phyloP scores from a whole-genome alignment of 805 yeast species.

The Suhomyces pyralidae region DNA sequence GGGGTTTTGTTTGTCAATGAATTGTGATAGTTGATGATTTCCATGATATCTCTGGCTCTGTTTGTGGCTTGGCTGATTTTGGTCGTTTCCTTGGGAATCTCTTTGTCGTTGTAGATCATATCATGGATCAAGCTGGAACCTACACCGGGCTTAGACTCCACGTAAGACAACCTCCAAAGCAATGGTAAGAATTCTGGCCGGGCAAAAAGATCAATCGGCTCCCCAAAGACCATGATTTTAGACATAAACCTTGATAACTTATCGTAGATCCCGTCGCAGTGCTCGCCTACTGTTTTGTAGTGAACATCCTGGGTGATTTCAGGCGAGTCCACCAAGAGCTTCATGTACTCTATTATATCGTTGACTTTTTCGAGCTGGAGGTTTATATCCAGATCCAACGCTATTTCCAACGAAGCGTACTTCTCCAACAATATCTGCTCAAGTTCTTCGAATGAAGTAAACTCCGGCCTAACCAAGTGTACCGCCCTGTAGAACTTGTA shows the following conservation, averaged over 20 bases:
- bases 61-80: constrained; percentile 20
- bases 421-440: constrained; percentile 25
- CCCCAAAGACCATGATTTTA: constrained; percentile 22
- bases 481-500: constrained; percentile 22
- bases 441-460: constrained; percentile 24
- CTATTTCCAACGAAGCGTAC: constrained; percentile 19
- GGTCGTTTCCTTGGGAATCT: constrained; percentile 2
- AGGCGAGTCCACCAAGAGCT: constrained; percentile 35
- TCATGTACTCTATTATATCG: constrained; percentile 32
- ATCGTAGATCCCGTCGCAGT: constrained; percentile 21
- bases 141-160: constrained; percentile 12
- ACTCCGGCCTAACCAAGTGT: constrained; percentile 24
- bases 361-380: constrained; percentile 16
- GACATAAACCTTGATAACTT: constrained; percentile 27
- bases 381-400: constrained; percentile 8
- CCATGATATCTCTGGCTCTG: constrained; percentile 28
- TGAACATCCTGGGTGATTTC: constrained; percentile 9
- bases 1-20: constrained; percentile 6
- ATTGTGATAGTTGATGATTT: constrained; percentile 23
- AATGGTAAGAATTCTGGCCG: constrained; percentile 31
- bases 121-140: constrained; percentile 25
- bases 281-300: constrained; percentile 6
- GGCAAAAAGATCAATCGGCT: constrained; percentile 20
- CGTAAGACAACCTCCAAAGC: constrained; percentile 31
- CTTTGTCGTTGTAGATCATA: constrained; percentile 16